phyloP scores from a whole-genome alignment of 371 early-diverging fungal genomes.

The Rhizoclosmatium hyalinum region DNA sequence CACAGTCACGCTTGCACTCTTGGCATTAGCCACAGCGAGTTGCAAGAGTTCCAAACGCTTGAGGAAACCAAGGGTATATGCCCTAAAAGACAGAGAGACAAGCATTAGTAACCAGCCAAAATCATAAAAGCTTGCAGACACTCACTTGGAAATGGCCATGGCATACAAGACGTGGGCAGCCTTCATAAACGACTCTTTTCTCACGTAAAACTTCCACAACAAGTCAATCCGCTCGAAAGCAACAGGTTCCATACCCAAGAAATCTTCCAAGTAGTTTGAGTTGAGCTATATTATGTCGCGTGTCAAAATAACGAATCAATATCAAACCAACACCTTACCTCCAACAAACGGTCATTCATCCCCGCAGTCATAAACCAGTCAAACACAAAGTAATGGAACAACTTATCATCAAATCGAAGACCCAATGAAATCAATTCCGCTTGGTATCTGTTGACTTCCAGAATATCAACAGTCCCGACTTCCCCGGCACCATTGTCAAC shows the following conservation, averaged over 20 bases:
- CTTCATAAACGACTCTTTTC: constrained; percentile 64
- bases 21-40: constrained; percentile 74
- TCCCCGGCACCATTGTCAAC: constrained; percentile 21
- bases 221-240: constrained; percentile 64
- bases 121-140: constrained; percentile 2
- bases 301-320: constrained; percentile 36
- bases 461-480: constrained; percentile 29
- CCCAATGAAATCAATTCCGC: constrained; percentile 43
- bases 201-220: constrained; percentile 79
- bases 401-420: constrained; percentile 57
- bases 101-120: constrained; percentile 21
- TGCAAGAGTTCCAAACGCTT: constrained; percentile 74
- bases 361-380: constrained; percentile 67
- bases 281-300: constrained; percentile 35
- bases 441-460: constrained; percentile 31
- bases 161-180: constrained; percentile 71
- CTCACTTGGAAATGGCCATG: constrained; percentile 61
- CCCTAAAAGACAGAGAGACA: neutral
- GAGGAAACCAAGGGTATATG: constrained; percentile 49
- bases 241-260: constrained; percentile 62
- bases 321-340: constrained; percentile 23
- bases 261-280: constrained; percentile 72
- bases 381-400: constrained; percentile 76
- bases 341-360: constrained; percentile 42
- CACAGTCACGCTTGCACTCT: constrained; percentile 53